Evolutionary conservation across 208 protist species (phyloP), one percentile per base, ranked within the genome.

Genomic region (Leishmania gerbilli): DNA sequence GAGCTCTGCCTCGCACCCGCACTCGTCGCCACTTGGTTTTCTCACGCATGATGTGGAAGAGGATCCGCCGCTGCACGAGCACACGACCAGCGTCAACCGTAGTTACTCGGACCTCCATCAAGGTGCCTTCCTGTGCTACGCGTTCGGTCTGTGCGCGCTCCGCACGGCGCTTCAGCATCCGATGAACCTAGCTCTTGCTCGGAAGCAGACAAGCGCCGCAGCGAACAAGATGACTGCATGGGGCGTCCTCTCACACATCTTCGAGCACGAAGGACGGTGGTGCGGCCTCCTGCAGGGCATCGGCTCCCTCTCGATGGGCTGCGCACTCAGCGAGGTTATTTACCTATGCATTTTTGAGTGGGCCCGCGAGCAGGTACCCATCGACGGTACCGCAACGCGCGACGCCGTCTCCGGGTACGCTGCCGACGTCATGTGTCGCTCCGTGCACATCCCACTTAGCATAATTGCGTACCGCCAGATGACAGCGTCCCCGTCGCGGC

Each of bases 381-480:
- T 95, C 3, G 68, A 34, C 17, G 80, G 71, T 47, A 81, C 86
- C 8, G 83, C 81, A 2, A 83, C 81, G 49, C 84, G 90, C 11
- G 93, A 96, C 65, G 90, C 88, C 13, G 72, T 91, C 9, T 84
- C 92, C 27, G 91, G 89, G 47, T 96, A 96, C 84, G 49, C 84
- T 15, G 87, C 92, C 13, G 94, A 97, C 62, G 90, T 84, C 7
- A 69, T 76, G 17, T 97, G 90, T 76, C 88, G 93, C 55, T 55
- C 89, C 17, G 78, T 96, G n/a, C 90, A 97, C 81, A 89, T 95
- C 37, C 94, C 94, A 3, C 89, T 97, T 7, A 92, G 86, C 76
- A 95, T 97, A 67, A 88, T 97, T 55, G 88, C 91, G 27, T 93
- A 92, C 56, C 89, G 94, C 1, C 94, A 97, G 78, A 96, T 97